Conservation (phyloP, 2,329 filamentous ascomycete genomes). For the Cryphonectria naterciae region DNA sequence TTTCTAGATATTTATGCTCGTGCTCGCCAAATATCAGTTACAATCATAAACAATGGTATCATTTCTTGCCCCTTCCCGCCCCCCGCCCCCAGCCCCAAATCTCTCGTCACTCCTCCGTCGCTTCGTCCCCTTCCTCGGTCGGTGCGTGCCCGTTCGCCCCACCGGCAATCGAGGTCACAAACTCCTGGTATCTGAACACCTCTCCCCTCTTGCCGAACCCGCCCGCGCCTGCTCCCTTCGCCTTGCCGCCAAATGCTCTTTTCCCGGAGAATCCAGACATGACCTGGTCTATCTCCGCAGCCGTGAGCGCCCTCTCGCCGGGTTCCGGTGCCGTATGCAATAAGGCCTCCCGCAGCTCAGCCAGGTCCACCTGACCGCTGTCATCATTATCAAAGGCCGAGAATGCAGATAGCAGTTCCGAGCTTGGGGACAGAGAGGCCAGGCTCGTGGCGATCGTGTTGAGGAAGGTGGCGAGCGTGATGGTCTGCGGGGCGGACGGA, state of each 20-base stretch:
- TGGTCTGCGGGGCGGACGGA: conserved; percentile 68
- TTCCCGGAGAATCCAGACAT: conserved; percentile 83
- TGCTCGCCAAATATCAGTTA: neutral
- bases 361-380: conserved; percentile 86
- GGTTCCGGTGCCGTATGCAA: conserved; percentile 80
- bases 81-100: too few relatives aligned
- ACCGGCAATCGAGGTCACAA: conserved; percentile 69
- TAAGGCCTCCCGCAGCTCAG: conserved; percentile 80
- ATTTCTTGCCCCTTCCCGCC: too few relatives aligned
- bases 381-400: conserved; percentile 96
- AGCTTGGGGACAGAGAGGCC: conserved; percentile 72
- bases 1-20: neutral
- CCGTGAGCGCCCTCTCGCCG: conserved; percentile 66
- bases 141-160: conserved; percentile 49
- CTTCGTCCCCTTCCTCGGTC: conserved; percentile 29
- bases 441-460: conserved; percentile 79
- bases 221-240: conserved; percentile 51
- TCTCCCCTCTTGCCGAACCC: conserved; percentile 72
- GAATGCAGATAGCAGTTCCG: conserved; percentile 86
- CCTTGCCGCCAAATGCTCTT: conserved; percentile 78
- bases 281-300: conserved; percentile 82
- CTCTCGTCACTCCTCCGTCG: conserved; percentile 32
- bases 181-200: conserved; percentile 92
- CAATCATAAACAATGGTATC: neutral
- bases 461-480: conserved; percentile 84